These are phyloP conservation scores for Epicoccum sorghinum DNA, from an alignment of 2,329 filamentous ascomycete genomes.

Conservation along the genomic window DNA sequence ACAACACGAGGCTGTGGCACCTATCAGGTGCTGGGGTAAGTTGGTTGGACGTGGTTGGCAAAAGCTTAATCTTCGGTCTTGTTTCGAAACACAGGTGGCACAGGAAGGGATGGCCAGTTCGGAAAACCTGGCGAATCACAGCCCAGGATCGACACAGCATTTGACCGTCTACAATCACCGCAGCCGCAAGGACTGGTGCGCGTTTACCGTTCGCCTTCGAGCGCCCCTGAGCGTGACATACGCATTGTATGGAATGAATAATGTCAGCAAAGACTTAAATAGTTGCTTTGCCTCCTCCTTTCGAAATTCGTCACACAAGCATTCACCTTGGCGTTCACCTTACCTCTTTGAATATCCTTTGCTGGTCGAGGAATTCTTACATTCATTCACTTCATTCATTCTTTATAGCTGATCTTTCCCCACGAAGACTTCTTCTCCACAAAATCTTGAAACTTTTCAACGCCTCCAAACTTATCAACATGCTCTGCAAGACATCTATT, in stretches of 20 bases:
- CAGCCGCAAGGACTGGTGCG: conserved; percentile 15
- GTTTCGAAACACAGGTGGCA: conserved; percentile 18
- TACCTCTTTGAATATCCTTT: conserved; percentile 14
- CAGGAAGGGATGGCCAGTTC: conserved; percentile 5
- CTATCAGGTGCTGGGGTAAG: conserved; percentile 3
- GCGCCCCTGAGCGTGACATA: conserved; percentile 4
- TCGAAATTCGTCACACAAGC: not conserved
- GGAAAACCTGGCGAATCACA: conserved; percentile 11
- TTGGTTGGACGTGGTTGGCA: conserved; percentile 21
- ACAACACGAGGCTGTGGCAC: conserved; percentile 4
- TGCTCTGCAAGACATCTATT: conserved; percentile 32
- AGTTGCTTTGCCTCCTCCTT: conserved; percentile 8
- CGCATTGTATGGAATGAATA: conserved; percentile 5
- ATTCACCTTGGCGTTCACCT: conserved; percentile 3
- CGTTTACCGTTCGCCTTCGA: not conserved
- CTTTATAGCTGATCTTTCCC: not conserved
- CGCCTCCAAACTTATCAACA: conserved; percentile 19
- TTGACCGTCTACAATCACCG: conserved; percentile 12
- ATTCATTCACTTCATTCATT: conserved; percentile 14
- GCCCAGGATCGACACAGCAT: not conserved
- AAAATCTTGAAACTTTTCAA: not conserved
- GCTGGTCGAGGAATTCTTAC: conserved; percentile 15
- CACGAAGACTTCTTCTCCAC: too few relatives aligned
- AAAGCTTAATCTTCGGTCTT: conserved; percentile 23
- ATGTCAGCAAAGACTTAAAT: conserved; percentile 10